phyloP scores from a whole-genome alignment of 176 grass and related monocot species.

The Musa beccarii region DNA sequence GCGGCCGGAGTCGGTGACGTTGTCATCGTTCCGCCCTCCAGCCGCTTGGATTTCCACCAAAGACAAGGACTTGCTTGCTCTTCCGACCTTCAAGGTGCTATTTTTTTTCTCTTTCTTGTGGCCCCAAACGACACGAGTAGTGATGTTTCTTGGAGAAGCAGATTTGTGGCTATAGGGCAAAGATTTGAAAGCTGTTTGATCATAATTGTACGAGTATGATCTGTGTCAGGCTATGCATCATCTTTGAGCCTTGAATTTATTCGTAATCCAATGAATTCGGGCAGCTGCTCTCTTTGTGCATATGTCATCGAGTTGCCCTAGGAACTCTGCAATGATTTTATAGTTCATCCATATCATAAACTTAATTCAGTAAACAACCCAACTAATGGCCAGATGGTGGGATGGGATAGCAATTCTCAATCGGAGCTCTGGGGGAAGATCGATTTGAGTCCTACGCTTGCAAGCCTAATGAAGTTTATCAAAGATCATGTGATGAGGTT shows the following conservation, averaged over 20 bases:
- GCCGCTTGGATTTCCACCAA: not conserved
- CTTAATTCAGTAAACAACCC: not conserved
- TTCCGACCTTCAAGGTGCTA: not conserved
- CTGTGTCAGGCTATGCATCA: not conserved
- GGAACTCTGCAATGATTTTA: not conserved
- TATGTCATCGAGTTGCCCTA: too few relatives aligned
- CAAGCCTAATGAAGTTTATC: not conserved
- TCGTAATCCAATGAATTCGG: not conserved
- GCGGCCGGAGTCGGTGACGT: not conserved
- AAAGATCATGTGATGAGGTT: not conserved
- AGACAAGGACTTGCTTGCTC: not conserved
- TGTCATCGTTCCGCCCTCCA: not conserved
- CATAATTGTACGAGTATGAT: too few relatives aligned
- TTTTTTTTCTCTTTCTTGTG: not conserved
- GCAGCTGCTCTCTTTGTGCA: not conserved
- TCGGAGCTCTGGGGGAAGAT: not conserved
- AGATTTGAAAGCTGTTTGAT: too few relatives aligned
- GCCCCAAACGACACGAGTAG: not conserved
- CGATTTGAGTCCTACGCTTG: not conserved
- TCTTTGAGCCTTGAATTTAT: not conserved
- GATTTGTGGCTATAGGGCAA: too few relatives aligned
- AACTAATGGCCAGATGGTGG: not conserved
- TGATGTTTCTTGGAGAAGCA: not conserved
- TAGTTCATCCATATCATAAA: not conserved
- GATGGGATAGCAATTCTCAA: not conserved